A percentile compares a stretch with the other conserved stretches of the same genome.
These are phyloP conservation scores for Eimeria brunetti DNA, from an alignment of 169 alveolate genomes.

Conservation along the genomic window DNA sequence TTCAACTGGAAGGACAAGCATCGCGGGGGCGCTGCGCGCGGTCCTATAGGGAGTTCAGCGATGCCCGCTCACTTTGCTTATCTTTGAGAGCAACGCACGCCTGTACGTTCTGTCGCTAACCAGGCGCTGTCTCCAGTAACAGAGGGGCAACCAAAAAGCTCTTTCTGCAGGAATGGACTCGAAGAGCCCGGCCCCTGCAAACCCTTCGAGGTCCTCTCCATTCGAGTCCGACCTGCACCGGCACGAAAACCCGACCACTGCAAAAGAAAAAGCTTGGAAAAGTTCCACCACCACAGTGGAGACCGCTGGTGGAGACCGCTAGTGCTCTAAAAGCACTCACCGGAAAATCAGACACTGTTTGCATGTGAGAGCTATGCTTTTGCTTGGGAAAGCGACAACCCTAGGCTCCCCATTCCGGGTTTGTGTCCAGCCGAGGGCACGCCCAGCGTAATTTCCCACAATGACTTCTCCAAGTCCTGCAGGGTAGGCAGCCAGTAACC, in stretches of 20 bases:
- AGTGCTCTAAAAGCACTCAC: conserved; percentile 46
- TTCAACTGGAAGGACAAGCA: no score
- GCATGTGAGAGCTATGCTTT: conserved; percentile 83
- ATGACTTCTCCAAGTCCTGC: conserved; percentile 82
- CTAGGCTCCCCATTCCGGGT: conserved; percentile 83
- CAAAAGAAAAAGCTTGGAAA: background rate
- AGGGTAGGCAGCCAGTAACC: background rate
- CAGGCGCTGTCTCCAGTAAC: conserved; percentile 74
- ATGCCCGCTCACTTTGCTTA: conserved; percentile 42
- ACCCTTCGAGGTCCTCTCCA: conserved; percentile 95
- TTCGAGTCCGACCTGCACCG: conserved; percentile 93
- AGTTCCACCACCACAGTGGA: background rate
- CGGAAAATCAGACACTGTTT: conserved; percentile 83
- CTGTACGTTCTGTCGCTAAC: conserved; percentile 66
- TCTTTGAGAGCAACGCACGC: conserved; percentile 25
- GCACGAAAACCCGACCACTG: conserved; percentile 50
- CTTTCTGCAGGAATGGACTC: conserved; percentile 91
- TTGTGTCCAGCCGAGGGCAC: conserved; percentile 90
- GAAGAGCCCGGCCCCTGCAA: conserved; percentile 97
- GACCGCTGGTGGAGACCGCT: background rate
- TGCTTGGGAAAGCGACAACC: conserved; percentile 86
- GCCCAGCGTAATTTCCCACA: conserved; percentile 92
- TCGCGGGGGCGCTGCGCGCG: background rate
- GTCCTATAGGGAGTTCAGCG: background rate
- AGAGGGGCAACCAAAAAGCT: conserved; percentile 44